phyloP scores from a whole-genome alignment of 169 alveolate species.

The Plasmodium vivax region DNA sequence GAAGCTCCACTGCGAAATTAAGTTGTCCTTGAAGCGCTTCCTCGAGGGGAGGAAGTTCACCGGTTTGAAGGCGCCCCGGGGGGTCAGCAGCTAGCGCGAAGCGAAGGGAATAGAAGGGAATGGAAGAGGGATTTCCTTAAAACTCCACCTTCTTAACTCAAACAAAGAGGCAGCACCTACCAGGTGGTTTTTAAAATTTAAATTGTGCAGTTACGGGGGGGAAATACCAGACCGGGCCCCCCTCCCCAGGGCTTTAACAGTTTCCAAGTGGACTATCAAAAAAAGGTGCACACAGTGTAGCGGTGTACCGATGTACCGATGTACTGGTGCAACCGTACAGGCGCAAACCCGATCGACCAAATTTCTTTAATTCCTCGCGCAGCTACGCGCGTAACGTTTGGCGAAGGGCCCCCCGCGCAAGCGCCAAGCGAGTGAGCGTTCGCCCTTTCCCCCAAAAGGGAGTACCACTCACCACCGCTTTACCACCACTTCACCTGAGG shows the following conservation, averaged over 20 bases:
- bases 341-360: not conserved
- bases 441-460: not conserved
- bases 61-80: not conserved
- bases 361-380: not conserved
- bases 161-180: not conserved
- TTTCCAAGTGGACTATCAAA: not conserved
- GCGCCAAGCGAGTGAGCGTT: not conserved
- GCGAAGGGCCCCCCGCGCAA: not conserved
- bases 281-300: not conserved
- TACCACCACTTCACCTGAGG: not conserved
- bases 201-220: not conserved
- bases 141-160: not conserved
- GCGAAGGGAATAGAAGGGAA: not conserved
- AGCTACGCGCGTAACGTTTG: not conserved
- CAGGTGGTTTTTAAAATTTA: not conserved
- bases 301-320: not conserved
- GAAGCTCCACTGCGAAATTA: slow-evolving; percentile 33
- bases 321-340: not conserved
- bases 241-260: not conserved
- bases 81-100: not conserved
- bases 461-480: not conserved
- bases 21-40: slow-evolving; percentile 19
- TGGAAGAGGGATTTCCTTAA: not conserved
- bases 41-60: not conserved
- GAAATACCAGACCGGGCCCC: not conserved